Evolutionary conservation across 2,329 filamentous ascomycete species (phyloP).

Genomic region (Sporothrix mexicana): DNA sequence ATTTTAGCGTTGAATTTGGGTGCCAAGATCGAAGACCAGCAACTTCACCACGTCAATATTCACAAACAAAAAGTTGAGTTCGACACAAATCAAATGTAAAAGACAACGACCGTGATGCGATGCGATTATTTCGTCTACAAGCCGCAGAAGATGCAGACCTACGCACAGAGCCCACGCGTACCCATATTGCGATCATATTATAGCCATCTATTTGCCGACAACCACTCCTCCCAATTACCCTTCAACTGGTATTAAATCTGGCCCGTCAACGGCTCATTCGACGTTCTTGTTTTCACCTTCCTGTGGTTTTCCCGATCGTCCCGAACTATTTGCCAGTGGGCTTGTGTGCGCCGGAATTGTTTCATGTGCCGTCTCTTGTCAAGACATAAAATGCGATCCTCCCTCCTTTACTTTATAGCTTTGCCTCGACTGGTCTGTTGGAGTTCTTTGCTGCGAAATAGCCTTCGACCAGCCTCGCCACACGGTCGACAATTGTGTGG

Average conservation of each 20-base stretch:
- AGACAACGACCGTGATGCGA: conserved; percentile 11
- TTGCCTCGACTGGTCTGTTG: background rate
- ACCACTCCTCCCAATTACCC: background rate
- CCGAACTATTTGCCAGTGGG: background rate
- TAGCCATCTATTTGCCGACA: conserved; percentile 24
- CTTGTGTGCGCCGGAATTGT: background rate
- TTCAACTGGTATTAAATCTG: background rate
- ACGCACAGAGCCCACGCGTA: background rate
- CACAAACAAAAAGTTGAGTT: no score
- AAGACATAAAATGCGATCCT: background rate
- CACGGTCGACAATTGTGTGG: conserved; percentile 58
- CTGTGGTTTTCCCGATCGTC: background rate
- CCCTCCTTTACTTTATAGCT: conserved; percentile 7
- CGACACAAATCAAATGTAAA: background rate
- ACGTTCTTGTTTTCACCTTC: background rate
- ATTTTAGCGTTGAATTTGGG: background rate
- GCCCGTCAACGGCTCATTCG: conserved; percentile 2
- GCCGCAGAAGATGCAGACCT: background rate
- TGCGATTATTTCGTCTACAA: background rate
- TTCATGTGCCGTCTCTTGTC: background rate
- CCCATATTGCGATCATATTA: background rate
- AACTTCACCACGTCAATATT: background rate
- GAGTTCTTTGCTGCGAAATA: conserved; percentile 47
- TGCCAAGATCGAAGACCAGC: background rate
- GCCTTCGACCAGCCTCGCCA: conserved; percentile 58